Percentiles rank a stretch among this genome's conserved stretches.
These are phyloP conservation scores for Candida nonsorbophila DNA, from an alignment of 805 yeast species.

Conservation along the genomic window DNA sequence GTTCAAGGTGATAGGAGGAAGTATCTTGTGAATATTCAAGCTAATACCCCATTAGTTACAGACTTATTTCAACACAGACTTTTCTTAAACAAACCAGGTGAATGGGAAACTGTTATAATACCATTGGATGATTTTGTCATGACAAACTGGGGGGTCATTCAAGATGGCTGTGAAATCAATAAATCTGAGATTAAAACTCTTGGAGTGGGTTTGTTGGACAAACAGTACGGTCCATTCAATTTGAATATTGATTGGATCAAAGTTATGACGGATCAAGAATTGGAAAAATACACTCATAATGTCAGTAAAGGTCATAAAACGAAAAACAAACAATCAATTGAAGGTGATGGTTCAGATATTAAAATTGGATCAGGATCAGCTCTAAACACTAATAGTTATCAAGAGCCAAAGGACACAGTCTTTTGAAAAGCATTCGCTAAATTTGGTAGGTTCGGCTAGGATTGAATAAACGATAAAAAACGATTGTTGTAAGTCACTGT, in stretches of 20 bases:
- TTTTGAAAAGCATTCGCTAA: slow-evolving; percentile 13
- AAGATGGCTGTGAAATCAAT: slow-evolving; percentile 51
- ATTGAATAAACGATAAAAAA: too few relatives aligned
- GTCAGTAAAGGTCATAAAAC: slow-evolving; percentile 12
- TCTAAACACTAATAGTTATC: slow-evolving; percentile 16
- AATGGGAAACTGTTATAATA: slow-evolving; percentile 80
- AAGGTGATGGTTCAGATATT: slow-evolving; percentile 3
- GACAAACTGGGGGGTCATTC: slow-evolving; percentile 72
- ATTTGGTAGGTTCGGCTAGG: not conserved
- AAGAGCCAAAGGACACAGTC: slow-evolving; percentile 31
- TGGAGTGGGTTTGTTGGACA: slow-evolving; percentile 75
- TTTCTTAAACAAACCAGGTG: slow-evolving; percentile 63
- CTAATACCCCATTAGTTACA: slow-evolving; percentile 70
- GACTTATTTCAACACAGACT: slow-evolving; percentile 81
- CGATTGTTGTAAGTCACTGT: too few relatives aligned
- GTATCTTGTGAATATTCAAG: slow-evolving; percentile 75
- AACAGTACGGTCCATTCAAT: slow-evolving; percentile 70
- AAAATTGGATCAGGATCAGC: too few relatives aligned
- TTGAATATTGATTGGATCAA: slow-evolving; percentile 70
- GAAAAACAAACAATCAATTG: slow-evolving; percentile 2
- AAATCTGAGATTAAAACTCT: slow-evolving; percentile 61
- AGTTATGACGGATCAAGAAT: slow-evolving; percentile 55
- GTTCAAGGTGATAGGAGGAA: slow-evolving; percentile 72
- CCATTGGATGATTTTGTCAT: slow-evolving; percentile 76
- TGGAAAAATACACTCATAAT: slow-evolving; percentile 33